Evolutionary conservation across 495 filamentous ascomycete genomes (phyloP).

Genomic region (Podospora pseudocomata): DNA sequence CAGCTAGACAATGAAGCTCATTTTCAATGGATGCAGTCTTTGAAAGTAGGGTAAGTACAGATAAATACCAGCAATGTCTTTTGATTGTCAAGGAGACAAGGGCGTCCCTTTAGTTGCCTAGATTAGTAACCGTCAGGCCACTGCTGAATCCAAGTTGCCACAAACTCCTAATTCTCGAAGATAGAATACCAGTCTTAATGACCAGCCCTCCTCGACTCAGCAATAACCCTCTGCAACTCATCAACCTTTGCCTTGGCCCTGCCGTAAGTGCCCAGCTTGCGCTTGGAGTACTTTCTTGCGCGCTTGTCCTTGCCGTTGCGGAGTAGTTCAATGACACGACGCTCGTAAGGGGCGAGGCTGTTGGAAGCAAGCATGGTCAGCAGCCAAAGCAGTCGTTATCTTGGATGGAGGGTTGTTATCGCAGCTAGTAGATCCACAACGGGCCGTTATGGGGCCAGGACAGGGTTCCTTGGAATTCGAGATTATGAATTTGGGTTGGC

Average conservation of each 20-base stretch:
- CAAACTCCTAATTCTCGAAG: background rate
- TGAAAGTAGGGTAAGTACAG: background rate
- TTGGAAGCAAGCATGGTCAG: slow-evolving; percentile 3
- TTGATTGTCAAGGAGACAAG: background rate
- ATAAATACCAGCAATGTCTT: background rate
- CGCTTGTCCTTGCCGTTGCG: slow-evolving; percentile 99
- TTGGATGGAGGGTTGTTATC: background rate
- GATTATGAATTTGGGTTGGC: background rate
- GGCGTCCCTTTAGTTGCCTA: background rate
- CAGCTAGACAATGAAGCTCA: background rate
- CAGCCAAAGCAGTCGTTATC: background rate
- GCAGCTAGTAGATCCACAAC: background rate
- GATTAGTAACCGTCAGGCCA: background rate
- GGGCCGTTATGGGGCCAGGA: background rate
- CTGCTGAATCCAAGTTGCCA: background rate
- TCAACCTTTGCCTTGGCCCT: slow-evolving; percentile 99
- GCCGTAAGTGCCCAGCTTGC: slow-evolving; percentile 95
- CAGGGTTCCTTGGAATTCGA: background rate
- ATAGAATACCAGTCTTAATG: slow-evolving; percentile 57
- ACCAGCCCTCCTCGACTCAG: slow-evolving; percentile 78
- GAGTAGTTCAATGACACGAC: slow-evolving; percentile 96
- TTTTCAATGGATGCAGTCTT: background rate
- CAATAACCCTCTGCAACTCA: slow-evolving; percentile 94
- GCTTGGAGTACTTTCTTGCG: slow-evolving; percentile 98
- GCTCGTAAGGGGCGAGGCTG: slow-evolving; percentile 88